Percentiles rank a stretch among this genome's conserved stretches.
phyloP scores from a whole-genome alignment of 768 basidiomycete species.

The Leccinum obscurum region DNA sequence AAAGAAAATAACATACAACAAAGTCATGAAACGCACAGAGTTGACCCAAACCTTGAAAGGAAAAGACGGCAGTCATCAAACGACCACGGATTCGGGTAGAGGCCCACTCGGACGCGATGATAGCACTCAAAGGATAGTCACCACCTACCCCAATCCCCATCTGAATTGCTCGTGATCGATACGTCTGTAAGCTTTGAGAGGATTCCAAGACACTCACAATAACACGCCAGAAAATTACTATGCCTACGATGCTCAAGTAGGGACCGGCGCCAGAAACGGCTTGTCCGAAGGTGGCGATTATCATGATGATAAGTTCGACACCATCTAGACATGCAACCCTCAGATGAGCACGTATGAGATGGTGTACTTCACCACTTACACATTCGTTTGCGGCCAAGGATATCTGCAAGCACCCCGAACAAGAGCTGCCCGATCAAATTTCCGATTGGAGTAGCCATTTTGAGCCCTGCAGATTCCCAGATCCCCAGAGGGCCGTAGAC shows the following conservation, averaged over 20 bases:
- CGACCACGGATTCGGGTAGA: constrained; percentile 71
- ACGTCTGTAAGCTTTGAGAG: not conserved
- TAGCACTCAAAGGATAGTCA: constrained; percentile 79
- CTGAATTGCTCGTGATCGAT: constrained; percentile 41
- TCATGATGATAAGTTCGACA: constrained; percentile 67
- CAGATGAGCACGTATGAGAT: not conserved
- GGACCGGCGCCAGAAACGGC: constrained; percentile 67
- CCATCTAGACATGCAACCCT: constrained; percentile 34
- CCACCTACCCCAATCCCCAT: constrained; percentile 83
- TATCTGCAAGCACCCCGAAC: constrained; percentile 76
- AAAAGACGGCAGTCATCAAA: constrained; percentile 85
- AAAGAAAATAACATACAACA: not conserved
- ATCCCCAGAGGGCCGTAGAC: constrained; percentile 48
- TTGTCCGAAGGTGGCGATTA: constrained; percentile 72
- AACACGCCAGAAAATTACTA: constrained; percentile 79
- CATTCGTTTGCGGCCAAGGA: constrained; percentile 73
- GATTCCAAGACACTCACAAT: constrained; percentile 37
- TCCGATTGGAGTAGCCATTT: constrained; percentile 74
- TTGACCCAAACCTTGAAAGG: constrained; percentile 85
- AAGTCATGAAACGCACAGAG: constrained; percentile 45
- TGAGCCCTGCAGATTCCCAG: constrained; percentile 69
- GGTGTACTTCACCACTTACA: constrained; percentile 43
- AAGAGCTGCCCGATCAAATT: constrained; percentile 70
- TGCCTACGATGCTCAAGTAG: constrained; percentile 65
- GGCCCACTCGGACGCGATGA: constrained; percentile 88